These are phyloP conservation scores for Solanum megistacrolobum DNA, from an alignment of 257 asterid species.

Conservation along the genomic window DNA sequence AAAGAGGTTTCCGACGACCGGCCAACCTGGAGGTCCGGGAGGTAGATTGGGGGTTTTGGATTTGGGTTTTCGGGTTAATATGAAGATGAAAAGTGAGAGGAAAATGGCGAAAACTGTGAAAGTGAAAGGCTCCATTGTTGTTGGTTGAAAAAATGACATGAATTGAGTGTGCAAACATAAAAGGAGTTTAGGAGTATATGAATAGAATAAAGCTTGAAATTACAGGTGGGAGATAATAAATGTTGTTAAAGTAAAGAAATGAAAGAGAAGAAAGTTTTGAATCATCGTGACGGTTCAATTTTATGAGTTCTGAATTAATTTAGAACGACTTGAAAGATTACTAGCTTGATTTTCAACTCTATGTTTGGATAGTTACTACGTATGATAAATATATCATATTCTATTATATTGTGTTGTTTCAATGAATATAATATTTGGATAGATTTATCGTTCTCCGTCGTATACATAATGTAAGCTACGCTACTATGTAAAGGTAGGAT, in stretches of 20 bases:
- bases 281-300: background rate
- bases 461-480: no score
- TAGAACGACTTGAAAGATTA: background rate
- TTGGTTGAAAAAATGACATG: background rate
- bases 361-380: background rate
- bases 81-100: conserved; percentile 36
- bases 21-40: conserved; percentile 90
- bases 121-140: conserved; percentile 11
- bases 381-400: no score
- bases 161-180: background rate
- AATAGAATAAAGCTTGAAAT: conserved; percentile 23
- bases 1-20: conserved; percentile 78
- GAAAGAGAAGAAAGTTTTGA: background rate
- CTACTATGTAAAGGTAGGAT: no score
- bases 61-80: conserved; percentile 29
- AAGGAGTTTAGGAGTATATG: background rate
- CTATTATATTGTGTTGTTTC: no score
- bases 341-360: background rate
- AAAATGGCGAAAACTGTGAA: conserved; percentile 52
- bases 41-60: conserved; percentile 54
- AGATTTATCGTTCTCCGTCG: background rate
- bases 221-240: conserved; percentile 28
- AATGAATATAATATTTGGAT: no score
- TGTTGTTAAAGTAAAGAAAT: background rate
- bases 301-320: no score